These are phyloP conservation scores for Allium sativum DNA, from an alignment of 106 monocot genomes.

Conservation along the genomic window DNA sequence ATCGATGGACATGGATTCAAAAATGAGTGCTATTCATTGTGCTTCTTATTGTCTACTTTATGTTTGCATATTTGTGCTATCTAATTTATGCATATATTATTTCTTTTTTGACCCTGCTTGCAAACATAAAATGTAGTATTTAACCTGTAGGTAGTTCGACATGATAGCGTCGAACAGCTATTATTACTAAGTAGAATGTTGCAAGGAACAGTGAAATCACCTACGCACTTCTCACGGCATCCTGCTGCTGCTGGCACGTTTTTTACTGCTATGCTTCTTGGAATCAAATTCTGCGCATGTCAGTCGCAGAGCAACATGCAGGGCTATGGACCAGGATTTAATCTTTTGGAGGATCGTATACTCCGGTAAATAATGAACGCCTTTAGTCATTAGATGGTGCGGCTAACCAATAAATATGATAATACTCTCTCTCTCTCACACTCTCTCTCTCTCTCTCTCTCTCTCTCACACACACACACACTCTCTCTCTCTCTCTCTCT, in stretches of 20 bases:
- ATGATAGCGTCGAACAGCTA: conserved; percentile 97
- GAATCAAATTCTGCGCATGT: conserved; percentile 83
- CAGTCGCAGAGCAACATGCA: conserved; percentile 76
- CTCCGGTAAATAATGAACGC: conserved; percentile 37
- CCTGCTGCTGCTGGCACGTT: conserved; percentile 95
- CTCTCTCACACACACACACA: too few relatives aligned
- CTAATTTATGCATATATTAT: background rate
- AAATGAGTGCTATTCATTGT: too few relatives aligned
- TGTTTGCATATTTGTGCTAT: background rate
- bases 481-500: too few relatives aligned
- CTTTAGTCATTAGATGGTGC: too few relatives aligned
- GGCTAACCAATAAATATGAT: too few relatives aligned
- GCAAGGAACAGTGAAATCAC: conserved; percentile 95
- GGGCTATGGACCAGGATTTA: conserved; percentile 63
- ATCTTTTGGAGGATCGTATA: conserved; percentile 78
- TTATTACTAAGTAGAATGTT: conserved; percentile 83
- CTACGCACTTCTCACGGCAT: conserved; percentile 77
- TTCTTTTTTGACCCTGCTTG: background rate
- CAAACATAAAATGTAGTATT: background rate
- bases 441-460: too few relatives aligned
- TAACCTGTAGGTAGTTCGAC: conserved; percentile 63
- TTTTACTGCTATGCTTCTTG: conserved; percentile 96
- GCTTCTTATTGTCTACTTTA: background rate
- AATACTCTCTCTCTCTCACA: too few relatives aligned
- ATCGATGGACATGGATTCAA: too few relatives aligned